Percentiles rank a stretch among this genome's conserved stretches.
These are phyloP conservation scores for Spergularia azorica DNA, from an alignment of 179 eudicot genomes.

Conservation along the genomic window DNA sequence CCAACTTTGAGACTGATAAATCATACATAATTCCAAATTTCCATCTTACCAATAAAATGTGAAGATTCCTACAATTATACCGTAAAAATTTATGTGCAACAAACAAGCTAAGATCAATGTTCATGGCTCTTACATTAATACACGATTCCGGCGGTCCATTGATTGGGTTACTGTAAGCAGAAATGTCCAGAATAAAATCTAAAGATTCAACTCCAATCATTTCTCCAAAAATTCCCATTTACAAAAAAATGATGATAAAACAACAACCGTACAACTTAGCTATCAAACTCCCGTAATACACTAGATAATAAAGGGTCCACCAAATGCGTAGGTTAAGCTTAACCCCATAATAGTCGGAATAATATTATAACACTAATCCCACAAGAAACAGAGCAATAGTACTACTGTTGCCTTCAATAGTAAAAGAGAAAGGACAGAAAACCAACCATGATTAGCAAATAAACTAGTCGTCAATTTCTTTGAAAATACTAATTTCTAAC, in stretches of 20 bases:
- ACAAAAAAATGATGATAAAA: background rate
- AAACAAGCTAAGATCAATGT: background rate
- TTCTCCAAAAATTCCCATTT: background rate
- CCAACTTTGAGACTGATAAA: too few species aligned
- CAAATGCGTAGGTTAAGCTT: constrained; percentile 10
- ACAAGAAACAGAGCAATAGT: background rate
- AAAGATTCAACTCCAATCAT: constrained; percentile 7
- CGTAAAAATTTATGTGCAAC: background rate
- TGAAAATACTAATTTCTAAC: too few species aligned
- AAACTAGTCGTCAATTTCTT: background rate
- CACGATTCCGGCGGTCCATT: constrained; percentile 14
- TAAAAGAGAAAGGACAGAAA: background rate
- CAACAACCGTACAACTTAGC: constrained; percentile 19
- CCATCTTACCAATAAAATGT: background rate
- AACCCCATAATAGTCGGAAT: constrained; percentile 17
- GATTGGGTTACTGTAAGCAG: constrained; percentile 3
- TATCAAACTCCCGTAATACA: constrained; percentile 13
- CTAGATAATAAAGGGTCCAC: constrained; percentile 15
- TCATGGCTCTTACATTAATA: constrained; percentile 1
- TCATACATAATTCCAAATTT: too few species aligned
- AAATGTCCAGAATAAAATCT: constrained; percentile 4
- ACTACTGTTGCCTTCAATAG: background rate
- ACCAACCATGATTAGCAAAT: background rate
- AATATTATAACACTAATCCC: constrained; percentile 7
- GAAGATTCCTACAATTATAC: background rate